Conservation (phyloP, 2,329 filamentous ascomycete genomes). For the Aquanectria penicillioides region DNA sequence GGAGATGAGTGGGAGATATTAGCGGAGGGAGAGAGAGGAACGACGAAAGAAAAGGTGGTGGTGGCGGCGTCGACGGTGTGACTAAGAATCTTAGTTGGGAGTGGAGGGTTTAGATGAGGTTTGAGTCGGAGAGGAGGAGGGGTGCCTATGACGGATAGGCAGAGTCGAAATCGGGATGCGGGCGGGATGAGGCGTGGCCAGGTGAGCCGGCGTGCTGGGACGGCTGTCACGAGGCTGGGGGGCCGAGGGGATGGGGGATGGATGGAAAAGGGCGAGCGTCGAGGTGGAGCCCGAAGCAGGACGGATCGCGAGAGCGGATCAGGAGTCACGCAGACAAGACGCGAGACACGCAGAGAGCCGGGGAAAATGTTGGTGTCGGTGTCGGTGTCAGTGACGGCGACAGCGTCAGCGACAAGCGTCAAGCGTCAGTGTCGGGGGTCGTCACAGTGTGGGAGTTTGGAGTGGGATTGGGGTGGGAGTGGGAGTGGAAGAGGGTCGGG, state of each 20-base stretch:
- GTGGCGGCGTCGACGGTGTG: constrained; percentile 21
- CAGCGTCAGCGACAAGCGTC: too few species aligned
- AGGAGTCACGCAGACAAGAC: neutral
- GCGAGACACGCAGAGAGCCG: neutral
- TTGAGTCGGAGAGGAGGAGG: constrained; percentile 8
- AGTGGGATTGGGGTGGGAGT: too few species aligned
- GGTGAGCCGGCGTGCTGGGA: constrained; percentile 3
- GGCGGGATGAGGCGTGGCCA: constrained; percentile 2
- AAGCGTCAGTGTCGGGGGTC: too few species aligned
- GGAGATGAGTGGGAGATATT: constrained; percentile 1
- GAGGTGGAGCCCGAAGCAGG: neutral
- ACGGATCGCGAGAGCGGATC: neutral
- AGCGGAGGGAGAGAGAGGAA: neutral
- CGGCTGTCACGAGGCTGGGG: constrained; percentile 20
- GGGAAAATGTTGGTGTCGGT: too few species aligned
- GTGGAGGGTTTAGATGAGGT: constrained; percentile 6
- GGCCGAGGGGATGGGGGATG: neutral
- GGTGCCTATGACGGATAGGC: constrained; percentile 17
- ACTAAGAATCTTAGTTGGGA: constrained; percentile 17
- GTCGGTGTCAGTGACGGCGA: too few species aligned
- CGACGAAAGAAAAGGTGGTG: neutral
- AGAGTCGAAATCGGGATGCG: neutral
- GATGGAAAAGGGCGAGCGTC: neutral
- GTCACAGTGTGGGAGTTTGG: too few species aligned
- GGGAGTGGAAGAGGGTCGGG: too few species aligned